Percentiles rank a stretch among this genome's conserved stretches.
Conservation (phyloP, 1,284 basidiomycete genomes). For the Austroboletus rostrupii region DNA sequence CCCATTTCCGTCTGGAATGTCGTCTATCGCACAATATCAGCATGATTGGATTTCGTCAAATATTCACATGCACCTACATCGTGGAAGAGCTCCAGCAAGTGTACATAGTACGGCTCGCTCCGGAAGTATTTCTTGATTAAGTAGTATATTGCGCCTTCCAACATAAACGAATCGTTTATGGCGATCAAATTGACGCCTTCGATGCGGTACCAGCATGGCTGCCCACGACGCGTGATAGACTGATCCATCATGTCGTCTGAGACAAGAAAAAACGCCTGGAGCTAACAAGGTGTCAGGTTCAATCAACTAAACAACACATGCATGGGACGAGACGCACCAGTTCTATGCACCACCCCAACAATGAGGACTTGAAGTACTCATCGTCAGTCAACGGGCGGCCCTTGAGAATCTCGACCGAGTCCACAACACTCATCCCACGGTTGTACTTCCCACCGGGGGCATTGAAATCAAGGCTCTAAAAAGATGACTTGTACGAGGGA, state of each 20-base stretch:
- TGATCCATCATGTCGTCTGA: slow-evolving; percentile 98
- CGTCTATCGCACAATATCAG: slow-evolving; percentile 39
- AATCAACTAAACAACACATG: too few relatives aligned
- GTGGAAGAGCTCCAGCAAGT: slow-evolving; percentile 88
- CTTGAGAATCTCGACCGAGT: slow-evolving; percentile 87
- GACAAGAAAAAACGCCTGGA: slow-evolving; percentile 98
- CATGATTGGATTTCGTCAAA: too few relatives aligned
- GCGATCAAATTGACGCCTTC: slow-evolving; percentile 81
- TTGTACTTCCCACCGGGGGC: slow-evolving; percentile 96
- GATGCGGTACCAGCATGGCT: slow-evolving; percentile 92
- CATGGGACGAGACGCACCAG: slow-evolving; percentile 38
- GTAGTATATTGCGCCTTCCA: slow-evolving; percentile 91
- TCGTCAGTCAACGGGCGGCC: slow-evolving; percentile 66
- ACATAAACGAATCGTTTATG: slow-evolving; percentile 97
- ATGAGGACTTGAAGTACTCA: slow-evolving; percentile 87
- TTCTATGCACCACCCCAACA: slow-evolving; percentile 96
- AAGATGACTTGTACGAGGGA: not conserved
- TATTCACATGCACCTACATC: slow-evolving; percentile 37
- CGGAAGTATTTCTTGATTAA: slow-evolving; percentile 90
- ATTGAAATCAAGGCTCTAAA: slow-evolving; percentile 89
- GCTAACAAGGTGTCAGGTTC: slow-evolving; percentile 39
- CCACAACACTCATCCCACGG: slow-evolving; percentile 91
- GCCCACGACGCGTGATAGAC: slow-evolving; percentile 90
- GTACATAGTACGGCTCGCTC: slow-evolving; percentile 77
- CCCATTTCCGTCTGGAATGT: slow-evolving; percentile 41